phyloP scores from a whole-genome alignment of 306 rosid genomes.

The cucumber (Cucumis sativus) region Cucumber_9930_V3 NC_026656.2:3231501-3232000 shows the following conservation, averaged over 20 bases:
- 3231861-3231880: neutral
- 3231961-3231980: too few species aligned
- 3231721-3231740: neutral
- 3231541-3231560: too few species aligned
- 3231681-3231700: neutral
- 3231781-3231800: conserved; percentile 1
- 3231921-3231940: too few species aligned
- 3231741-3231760: neutral
- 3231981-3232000: too few species aligned
- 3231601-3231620: too few species aligned
- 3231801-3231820: neutral
- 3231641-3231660: neutral
- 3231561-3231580: too few species aligned
- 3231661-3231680: neutral
- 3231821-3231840: too few species aligned
- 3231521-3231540: too few species aligned
- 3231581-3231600: too few species aligned
- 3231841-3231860: too few species aligned
- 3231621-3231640: neutral
- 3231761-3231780: neutral
- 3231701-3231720: neutral
- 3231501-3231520: too few species aligned
- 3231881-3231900: neutral
- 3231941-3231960: too few species aligned
- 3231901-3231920: neutral